phyloP scores from a whole-genome alignment of 352 stramenopile species.

The Phytophthora lateralis region DNA sequence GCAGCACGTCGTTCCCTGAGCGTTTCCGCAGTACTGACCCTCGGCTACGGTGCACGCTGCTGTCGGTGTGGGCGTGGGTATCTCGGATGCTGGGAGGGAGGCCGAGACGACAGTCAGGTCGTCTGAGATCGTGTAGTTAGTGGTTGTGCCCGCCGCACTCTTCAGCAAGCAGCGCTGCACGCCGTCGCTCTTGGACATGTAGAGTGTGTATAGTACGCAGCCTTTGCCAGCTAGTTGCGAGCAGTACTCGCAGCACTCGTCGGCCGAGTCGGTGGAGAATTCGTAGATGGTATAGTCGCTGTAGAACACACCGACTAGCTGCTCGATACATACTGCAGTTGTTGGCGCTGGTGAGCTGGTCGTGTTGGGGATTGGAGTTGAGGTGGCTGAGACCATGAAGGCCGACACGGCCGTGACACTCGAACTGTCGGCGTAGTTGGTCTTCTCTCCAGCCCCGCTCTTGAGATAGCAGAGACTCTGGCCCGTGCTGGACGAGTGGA shows the following conservation, averaged over 20 bases:
- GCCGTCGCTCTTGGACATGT: slow-evolving; percentile 27
- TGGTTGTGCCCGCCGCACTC: slow-evolving; percentile 21
- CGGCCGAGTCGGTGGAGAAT: slow-evolving; percentile 27
- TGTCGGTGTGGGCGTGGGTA: slow-evolving; percentile 16
- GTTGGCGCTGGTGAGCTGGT: slow-evolving; percentile 19
- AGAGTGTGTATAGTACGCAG: slow-evolving; percentile 34
- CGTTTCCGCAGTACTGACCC: slow-evolving; percentile 51
- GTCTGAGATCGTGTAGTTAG: slow-evolving; percentile 28
- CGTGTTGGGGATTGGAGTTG: slow-evolving; percentile 11
- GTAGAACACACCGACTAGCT: slow-evolving; percentile 30
- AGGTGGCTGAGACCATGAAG: slow-evolving; percentile 22
- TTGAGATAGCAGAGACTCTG: slow-evolving; percentile 40
- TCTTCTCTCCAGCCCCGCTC: slow-evolving; percentile 35
- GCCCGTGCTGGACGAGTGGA: slow-evolving; percentile 36
- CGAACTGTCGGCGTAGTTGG: slow-evolving; percentile 42
- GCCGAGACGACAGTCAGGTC: slow-evolving; percentile 29
- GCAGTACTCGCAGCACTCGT: slow-evolving; percentile 33
- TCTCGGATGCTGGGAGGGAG: slow-evolving; percentile 21
- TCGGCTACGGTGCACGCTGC: slow-evolving; percentile 28
- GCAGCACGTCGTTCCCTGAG: slow-evolving; percentile 44
- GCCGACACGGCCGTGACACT: slow-evolving; percentile 30
- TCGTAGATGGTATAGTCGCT: slow-evolving; percentile 32
- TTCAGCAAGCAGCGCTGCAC: slow-evolving; percentile 33
- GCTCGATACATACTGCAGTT: slow-evolving; percentile 18
- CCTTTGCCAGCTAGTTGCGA: slow-evolving; percentile 20